Conservation (phyloP, 805 yeast genomes). For the Vanderwaltozyma yarrowii region DNA sequence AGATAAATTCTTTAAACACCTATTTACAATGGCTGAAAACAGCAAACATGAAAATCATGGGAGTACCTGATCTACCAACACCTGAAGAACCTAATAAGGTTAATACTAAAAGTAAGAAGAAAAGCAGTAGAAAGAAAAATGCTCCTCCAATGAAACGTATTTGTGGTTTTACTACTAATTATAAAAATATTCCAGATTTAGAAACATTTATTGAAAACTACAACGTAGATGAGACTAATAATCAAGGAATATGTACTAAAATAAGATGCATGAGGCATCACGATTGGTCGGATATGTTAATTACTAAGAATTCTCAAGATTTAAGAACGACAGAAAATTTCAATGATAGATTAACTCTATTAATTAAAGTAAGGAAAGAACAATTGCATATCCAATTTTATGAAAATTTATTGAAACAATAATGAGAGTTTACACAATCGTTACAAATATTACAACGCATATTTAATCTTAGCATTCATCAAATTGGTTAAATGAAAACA, state of each 20-base stretch:
- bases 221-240: constrained; percentile 2
- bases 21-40: constrained; percentile 27
- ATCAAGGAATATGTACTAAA: constrained; percentile 20
- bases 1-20: constrained; percentile 8
- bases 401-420: constrained; percentile 9
- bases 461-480: too few species aligned
- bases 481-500: too few species aligned
- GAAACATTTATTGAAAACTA: constrained; percentile 13
- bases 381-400: constrained; percentile 22
- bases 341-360: constrained; percentile 14
- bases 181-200: constrained; percentile 7
- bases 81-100: constrained; percentile 1
- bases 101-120: constrained; percentile 10
- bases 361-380: constrained; percentile 19
- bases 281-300: constrained; percentile 22
- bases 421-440: too few species aligned
- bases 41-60: constrained; percentile 13
- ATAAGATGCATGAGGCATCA: constrained; percentile 20
- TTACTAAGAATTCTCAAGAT: constrained; percentile 17
- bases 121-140: constrained; percentile 5
- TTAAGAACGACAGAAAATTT: constrained; percentile 16
- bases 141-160: constrained; percentile 11
- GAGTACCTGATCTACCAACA: neutral
- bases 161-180: constrained; percentile 21
- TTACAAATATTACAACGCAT: too few species aligned